Base-by-base conservation (phyloP, 495 filamentous ascomycete species). In the Staphylotrichum longicolle region DNA sequence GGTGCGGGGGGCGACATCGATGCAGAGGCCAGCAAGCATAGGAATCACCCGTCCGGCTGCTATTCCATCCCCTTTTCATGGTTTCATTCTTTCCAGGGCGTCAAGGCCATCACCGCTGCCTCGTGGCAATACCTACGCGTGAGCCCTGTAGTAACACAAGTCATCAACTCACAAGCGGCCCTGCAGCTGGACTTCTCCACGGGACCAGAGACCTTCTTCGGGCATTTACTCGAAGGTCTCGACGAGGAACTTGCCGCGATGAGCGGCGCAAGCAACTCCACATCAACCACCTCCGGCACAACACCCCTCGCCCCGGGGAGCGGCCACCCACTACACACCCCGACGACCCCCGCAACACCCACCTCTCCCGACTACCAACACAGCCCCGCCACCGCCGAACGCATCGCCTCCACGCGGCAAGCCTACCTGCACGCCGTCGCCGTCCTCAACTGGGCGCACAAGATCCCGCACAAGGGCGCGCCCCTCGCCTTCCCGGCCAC, bases 61-160 rank as follows among this genome's bases (percentile, higher is more conserved):
- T 83, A 85, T 63, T 65, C 68, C 6, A 66, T 84, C 20, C 82
- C 83, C 10, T 67, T 84, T 6, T 76, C 78, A 0, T 84, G 79
- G 80, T 84, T 85, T 54, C 80, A 83, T 58, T 76, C 81, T n/a
- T 84, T 84, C 67, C 83, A 84, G 58, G 83, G 83, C 12, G 78
- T 84, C 50, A 84, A 85, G 49, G 78, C 80, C 30, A 72, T 80
- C 61, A 79, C 78, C 2, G 75, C 79, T 7, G 73, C 77, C 7
- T 78, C 77, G 11, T 81, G 79, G 79, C 79, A 79, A 47, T 85
- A 78, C 73, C 68, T 85, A 10, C 70, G 82, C 11, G 69, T 68
- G 32, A 82, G 80, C 64, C 71, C 75, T 7, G 76, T 80, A 5
- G 75, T 82, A 35, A 76, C 76, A 5, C 76, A 77, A 12, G 82